Conservation (phyloP, 805 yeast species). For the Candida nanaspora region DNA sequence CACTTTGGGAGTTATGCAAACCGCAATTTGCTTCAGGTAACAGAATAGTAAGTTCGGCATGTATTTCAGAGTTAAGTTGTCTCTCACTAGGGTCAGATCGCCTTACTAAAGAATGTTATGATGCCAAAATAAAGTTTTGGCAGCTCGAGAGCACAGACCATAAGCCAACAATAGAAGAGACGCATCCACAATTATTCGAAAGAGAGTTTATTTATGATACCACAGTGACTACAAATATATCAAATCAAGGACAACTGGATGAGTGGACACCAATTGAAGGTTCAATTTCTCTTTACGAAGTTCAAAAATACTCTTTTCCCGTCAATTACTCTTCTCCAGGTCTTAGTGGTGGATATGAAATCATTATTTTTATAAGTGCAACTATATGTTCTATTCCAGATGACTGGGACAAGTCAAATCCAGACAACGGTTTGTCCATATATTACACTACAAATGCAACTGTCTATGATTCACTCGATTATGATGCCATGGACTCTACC, state of each 20-base stretch:
- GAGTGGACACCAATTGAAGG: constrained; percentile 1
- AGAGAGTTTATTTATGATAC: neutral
- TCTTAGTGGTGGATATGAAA: constrained; percentile 37
- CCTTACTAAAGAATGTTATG: neutral
- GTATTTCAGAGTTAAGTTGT: neutral
- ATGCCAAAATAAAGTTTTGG: neutral
- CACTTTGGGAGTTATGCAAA: neutral
- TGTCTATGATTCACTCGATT: constrained; percentile 4
- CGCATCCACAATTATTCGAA: neutral
- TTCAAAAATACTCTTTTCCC: constrained; percentile 27
- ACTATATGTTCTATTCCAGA: constrained; percentile 36
- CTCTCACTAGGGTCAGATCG: neutral
- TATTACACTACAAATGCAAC: constrained; percentile 21
- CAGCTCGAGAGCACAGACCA: neutral
- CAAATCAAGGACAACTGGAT: neutral
- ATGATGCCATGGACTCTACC: constrained; percentile 7
- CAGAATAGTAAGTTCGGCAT: too few relatives aligned
- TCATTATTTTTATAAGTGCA: constrained; percentile 43
- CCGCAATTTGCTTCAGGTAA: too few relatives aligned
- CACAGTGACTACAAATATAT: neutral
- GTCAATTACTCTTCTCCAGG: constrained; percentile 37
- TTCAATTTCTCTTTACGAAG: neutral
- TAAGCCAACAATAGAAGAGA: neutral
- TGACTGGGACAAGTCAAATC: constrained; percentile 5
- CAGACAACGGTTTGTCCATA: constrained; percentile 15